Evolutionary conservation across 75 land plant species (phyloP).

Genomic region (Selaginella tamariscina): DNA sequence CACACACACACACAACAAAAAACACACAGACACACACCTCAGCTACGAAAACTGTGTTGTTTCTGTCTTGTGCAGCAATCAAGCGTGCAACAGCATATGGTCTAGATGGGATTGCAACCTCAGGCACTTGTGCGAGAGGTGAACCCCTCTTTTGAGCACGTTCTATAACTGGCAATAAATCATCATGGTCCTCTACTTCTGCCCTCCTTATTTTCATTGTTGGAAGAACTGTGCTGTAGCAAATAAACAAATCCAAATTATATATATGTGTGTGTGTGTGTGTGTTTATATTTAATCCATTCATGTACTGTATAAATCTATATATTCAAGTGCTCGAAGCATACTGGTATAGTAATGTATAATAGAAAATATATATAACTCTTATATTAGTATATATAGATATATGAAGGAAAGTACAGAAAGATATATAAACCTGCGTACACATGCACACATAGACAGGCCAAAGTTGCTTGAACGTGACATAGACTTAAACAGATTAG

Average conservation of each 20-base stretch:
- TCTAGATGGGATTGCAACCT: constrained; percentile 12
- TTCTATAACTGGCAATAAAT: constrained; percentile 21
- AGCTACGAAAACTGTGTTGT: constrained; percentile 17
- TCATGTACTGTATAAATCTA: neutral
- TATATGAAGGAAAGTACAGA: no score
- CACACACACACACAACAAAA: no score
- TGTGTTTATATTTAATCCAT: neutral
- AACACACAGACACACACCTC: constrained; percentile 13
- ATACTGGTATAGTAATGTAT: neutral
- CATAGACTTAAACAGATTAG: constrained; percentile 13
- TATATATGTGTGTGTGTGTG: neutral
- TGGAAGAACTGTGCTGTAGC: constrained; percentile 19
- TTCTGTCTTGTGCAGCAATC: constrained; percentile 20
- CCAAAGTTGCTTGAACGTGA: constrained; percentile 14
- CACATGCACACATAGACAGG: constrained; percentile 13
- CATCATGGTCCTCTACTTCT: constrained; percentile 17
- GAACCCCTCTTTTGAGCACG: constrained; percentile 20
- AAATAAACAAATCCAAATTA: neutral
- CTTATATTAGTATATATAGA: no score
- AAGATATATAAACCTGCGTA: constrained; percentile 16
- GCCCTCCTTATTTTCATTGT: constrained; percentile 19
- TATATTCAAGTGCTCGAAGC: neutral
- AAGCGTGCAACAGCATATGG: constrained; percentile 22
- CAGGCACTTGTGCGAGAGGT: constrained; percentile 16
- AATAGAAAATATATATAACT: no score